Evolutionary conservation across 1,139 yeast genomes (phyloP).

Genomic region (Zygosaccharomyces sapae): DNA sequence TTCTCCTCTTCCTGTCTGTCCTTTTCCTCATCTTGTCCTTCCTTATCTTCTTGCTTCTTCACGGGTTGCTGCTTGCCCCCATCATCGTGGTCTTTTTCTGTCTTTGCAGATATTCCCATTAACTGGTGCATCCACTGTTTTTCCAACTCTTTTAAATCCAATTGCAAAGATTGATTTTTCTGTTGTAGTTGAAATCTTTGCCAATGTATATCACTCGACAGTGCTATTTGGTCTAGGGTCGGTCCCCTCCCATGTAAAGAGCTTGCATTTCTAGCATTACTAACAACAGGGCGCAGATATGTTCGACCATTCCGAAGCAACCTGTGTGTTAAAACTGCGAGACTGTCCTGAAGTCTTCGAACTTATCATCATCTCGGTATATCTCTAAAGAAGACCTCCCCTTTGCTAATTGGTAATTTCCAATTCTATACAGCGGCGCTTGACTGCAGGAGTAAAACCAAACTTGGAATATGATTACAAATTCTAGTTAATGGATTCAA

Average conservation of each 20-base stretch:
- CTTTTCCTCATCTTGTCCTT: conserved; percentile 14
- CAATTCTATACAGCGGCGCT: background rate
- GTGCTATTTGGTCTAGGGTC: conserved; percentile 4
- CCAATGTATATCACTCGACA: conserved; percentile 19
- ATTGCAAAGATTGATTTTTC: conserved; percentile 11
- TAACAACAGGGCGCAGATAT: background rate
- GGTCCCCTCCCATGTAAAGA: conserved; percentile 5
- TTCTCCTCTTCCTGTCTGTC: conserved; percentile 4
- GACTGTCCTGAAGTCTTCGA: conserved; percentile 2
- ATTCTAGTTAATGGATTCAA: background rate
- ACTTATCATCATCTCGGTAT: conserved; percentile 1
- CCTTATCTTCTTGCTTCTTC: conserved; percentile 8
- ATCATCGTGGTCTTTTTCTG: conserved; percentile 7
- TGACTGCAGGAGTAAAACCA: background rate
- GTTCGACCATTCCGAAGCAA: background rate
- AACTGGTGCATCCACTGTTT: conserved; percentile 16
- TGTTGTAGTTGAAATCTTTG: conserved; percentile 17
- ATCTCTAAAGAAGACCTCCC: background rate
- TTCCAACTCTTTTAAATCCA: conserved; percentile 20
- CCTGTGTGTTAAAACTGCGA: conserved; percentile 3
- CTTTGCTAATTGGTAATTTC: background rate
- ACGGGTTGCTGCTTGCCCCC: conserved; percentile 6
- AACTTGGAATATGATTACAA: background rate
- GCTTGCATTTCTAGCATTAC: conserved; percentile 14
- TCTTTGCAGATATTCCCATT: conserved; percentile 4